phyloP scores from a whole-genome alignment of 2,329 filamentous ascomycete species.

The Taxawa tesnikishii region DNA sequence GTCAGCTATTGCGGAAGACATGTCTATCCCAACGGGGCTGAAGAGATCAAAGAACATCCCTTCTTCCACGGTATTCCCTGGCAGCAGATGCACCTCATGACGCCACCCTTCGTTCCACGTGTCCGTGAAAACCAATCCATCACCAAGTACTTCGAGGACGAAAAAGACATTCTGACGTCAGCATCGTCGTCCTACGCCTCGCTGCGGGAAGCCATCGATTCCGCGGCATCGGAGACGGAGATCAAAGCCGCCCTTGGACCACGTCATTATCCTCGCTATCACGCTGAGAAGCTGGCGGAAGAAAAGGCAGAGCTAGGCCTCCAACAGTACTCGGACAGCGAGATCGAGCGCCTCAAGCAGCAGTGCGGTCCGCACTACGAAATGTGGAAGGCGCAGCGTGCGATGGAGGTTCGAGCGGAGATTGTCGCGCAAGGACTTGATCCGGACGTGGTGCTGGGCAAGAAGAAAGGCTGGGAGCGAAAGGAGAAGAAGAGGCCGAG shows the following conservation, averaged over 20 bases:
- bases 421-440: conserved; percentile 1
- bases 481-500: conserved; percentile 67
- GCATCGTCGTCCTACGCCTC: conserved; percentile 11
- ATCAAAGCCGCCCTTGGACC: conserved; percentile 8
- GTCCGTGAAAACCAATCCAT: conserved; percentile 40
- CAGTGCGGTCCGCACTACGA: conserved; percentile 17
- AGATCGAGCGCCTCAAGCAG: conserved; percentile 17
- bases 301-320: conserved; percentile 19
- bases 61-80: conserved; percentile 76
- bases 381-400: conserved; percentile 16
- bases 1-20: conserved; percentile 19
- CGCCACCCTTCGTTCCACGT: conserved; percentile 69
- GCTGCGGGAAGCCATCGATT: conserved; percentile 11
- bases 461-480: conserved; percentile 17
- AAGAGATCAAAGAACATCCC: conserved; percentile 77
- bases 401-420: conserved; percentile 14
- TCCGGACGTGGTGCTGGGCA: conserved; percentile 1
- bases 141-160: conserved; percentile 84
- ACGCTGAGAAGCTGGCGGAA: conserved; percentile 10
- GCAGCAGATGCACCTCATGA: conserved; percentile 57
- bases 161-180: conserved; percentile 49
- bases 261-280: conserved; percentile 13
- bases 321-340: conserved; percentile 15
- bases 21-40: conserved; percentile 73
- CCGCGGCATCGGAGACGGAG: conserved; percentile 7